A percentile compares a stretch with the other conserved stretches of the same genome.
Conservation (phyloP, 345 rosid genomes). For the Hirschfeldia incana region DNA sequence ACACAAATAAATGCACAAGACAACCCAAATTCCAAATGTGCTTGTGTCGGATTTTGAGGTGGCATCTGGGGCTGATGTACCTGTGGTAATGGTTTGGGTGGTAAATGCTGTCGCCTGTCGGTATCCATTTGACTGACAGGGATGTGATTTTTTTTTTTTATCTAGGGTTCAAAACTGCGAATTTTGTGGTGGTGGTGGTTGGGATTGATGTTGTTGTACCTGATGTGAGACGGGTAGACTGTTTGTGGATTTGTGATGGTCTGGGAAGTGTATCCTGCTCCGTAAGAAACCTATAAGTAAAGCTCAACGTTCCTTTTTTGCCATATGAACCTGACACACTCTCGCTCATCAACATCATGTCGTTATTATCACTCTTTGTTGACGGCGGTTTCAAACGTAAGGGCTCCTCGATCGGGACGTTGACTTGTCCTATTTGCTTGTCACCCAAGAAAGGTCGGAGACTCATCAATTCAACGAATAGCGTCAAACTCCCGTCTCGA, state of each 20-base stretch:
- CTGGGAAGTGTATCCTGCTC: neutral
- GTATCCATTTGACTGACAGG: neutral
- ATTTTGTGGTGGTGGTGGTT: neutral
- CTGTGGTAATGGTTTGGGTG: neutral
- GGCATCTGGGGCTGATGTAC: neutral
- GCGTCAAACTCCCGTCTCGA: slow-evolving; percentile 42
- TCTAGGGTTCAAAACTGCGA: neutral
- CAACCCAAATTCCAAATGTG: neutral
- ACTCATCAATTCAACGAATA: slow-evolving; percentile 52
- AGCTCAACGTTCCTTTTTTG: slow-evolving; percentile 54
- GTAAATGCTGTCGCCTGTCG: neutral
- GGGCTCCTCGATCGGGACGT: slow-evolving; percentile 60
- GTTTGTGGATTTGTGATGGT: neutral
- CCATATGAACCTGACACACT: slow-evolving; percentile 56
- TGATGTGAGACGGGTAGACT: neutral
- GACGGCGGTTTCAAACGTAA: neutral
- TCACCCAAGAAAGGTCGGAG: slow-evolving; percentile 53
- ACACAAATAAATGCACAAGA: neutral
- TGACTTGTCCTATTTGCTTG: slow-evolving; percentile 59
- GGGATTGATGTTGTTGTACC: neutral
- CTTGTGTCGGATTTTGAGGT: neutral
- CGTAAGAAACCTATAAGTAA: slow-evolving; percentile 48
- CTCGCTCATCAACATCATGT: slow-evolving; percentile 44
- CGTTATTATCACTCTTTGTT: neutral
- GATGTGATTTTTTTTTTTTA: neutral